phyloP scores from a whole-genome alignment of 768 basidiomycete species.

The Tephrocybe sp. region DNA sequence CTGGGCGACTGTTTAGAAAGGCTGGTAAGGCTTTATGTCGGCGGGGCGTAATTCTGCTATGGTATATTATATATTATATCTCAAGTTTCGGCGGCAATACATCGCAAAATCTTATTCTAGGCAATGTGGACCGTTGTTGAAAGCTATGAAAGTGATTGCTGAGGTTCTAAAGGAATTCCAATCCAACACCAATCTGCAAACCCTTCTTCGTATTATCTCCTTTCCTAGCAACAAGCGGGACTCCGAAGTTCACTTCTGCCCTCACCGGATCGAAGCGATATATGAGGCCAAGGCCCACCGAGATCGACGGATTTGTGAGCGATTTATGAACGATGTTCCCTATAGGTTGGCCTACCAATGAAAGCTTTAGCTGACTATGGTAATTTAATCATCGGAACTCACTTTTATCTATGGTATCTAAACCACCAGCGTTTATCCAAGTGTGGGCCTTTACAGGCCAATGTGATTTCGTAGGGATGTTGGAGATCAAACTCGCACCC shows the following conservation, averaged over 20 bases:
- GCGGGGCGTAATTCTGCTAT: slow-evolving; percentile 14
- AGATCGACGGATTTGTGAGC: slow-evolving; percentile 62
- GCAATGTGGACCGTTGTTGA: no score
- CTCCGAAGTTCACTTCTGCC: slow-evolving; percentile 85
- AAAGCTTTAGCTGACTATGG: background rate
- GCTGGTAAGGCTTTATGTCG: slow-evolving; percentile 42
- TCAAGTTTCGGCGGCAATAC: background rate
- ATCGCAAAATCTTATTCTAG: no score
- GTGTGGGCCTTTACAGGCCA: slow-evolving; percentile 85
- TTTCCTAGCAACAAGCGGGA: slow-evolving; percentile 70
- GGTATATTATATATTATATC: background rate
- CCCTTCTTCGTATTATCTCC: slow-evolving; percentile 69
- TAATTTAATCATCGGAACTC: slow-evolving; percentile 18
- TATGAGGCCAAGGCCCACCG: slow-evolving; percentile 79
- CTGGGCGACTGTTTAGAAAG: slow-evolving; percentile 60
- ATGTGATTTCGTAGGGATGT: slow-evolving; percentile 67
- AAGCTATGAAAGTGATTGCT: background rate
- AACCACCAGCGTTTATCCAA: slow-evolving; percentile 79
- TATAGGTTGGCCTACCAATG: slow-evolving; percentile 31
- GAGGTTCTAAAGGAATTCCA: slow-evolving; percentile 49
- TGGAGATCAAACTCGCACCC: slow-evolving; percentile 71
- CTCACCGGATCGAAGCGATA: slow-evolving; percentile 82
- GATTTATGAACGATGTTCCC: slow-evolving; percentile 35
- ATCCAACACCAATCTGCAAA: slow-evolving; percentile 76
- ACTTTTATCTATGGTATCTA: slow-evolving; percentile 63